Base-by-base conservation (phyloP, 1,139 yeast genomes). In the Taiozyma sp. region DNA sequence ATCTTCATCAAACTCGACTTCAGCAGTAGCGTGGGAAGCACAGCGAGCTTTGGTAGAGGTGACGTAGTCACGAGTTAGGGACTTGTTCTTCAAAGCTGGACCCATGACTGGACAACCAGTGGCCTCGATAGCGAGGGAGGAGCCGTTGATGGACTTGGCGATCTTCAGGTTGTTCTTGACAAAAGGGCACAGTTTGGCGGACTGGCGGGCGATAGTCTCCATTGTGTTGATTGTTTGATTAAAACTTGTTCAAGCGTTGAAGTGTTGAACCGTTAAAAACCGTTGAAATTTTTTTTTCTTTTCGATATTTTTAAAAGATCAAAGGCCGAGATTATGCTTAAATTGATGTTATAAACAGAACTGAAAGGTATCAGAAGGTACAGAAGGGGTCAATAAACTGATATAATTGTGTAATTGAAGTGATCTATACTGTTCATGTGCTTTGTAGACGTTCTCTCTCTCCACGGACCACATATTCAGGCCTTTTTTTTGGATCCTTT, bases 41-140 rank as follows among this genome's bases (percentile, higher is more conserved):
- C 72, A 62, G 48, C 80, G 76, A 36, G 87, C 86, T 44, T 65
- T 68, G 58, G 74, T 74, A 40, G 85, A 69, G 36, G 81, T 70
- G n/a, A 87, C 78, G 65, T 83, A 84, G 38, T 63, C 55, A 42
- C 68, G 61, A 19, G 39, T 36, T n/a, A n/a, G 39, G 46, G 60
- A 61, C 56, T 65, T 57, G 65, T 71, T 66, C 43, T 14, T 40
- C 38, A 91, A 70, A 45, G 96, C 96, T 51, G 83, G 83, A 40
- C 89, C 88, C 88, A 91, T 87, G 55, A 90, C 87, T 23, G 98
- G 97, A 70, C 97, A 92, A 58, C 78, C 80, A 46, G 80, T 72
- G 51, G 96, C 97, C 58, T 83, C 82, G 50, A 70, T 64, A 41
- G 80, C 77, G 63, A 89, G 77, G 36, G 75, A 71, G 9, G 83